A percentile compares a stretch with the other conserved stretches of the same genome.
Evolutionary conservation across 108 stramenopile genomes (phyloP).

Genomic region (Parietichytrium sp.): DNA sequence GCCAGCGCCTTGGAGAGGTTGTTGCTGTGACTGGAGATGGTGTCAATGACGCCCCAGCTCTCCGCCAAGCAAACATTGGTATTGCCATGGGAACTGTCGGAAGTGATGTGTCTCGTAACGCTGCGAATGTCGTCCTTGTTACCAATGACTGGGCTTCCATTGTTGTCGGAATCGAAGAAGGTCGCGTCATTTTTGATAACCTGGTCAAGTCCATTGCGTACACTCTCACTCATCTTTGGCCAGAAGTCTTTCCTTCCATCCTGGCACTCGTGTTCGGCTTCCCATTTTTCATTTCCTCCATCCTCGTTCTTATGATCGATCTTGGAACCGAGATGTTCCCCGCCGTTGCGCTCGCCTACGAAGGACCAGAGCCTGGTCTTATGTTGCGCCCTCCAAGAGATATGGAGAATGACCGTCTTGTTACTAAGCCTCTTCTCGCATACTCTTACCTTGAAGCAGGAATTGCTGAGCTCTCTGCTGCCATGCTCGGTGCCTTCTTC

Average conservation of each 20-base stretch:
- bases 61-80: conserved; percentile 96
- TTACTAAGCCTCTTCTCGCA: conserved; percentile 57
- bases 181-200: conserved; percentile 74
- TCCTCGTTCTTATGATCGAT: conserved; percentile 70
- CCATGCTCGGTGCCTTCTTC: conserved; percentile 62
- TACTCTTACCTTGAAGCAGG: conserved; percentile 66
- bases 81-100: conserved; percentile 99
- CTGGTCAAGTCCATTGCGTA: conserved; percentile 70
- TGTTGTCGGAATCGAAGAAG: conserved; percentile 71
- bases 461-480: conserved; percentile 61
- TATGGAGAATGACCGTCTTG: conserved; percentile 61
- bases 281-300: conserved; percentile 63
- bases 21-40: conserved; percentile 97
- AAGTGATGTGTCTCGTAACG: conserved; percentile 91
- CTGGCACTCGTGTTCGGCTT: conserved; percentile 59
- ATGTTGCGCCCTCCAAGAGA: conserved; percentile 69
- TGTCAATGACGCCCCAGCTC: conserved; percentile 96
- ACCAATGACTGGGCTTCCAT: conserved; percentile 98
- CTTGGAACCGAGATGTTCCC: conserved; percentile 67
- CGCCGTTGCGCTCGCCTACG: conserved; percentile 71
- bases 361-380: conserved; percentile 64
- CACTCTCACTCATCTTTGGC: conserved; percentile 64
- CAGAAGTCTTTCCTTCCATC: conserved; percentile 61
- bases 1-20: conserved; percentile 78
- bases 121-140: conserved; percentile 92